Percentiles rank a stretch among this genome's conserved stretches.
Evolutionary conservation across 2,329 filamentous ascomycete species (phyloP).

Genomic region (Magnaporthales sp.): DNA sequence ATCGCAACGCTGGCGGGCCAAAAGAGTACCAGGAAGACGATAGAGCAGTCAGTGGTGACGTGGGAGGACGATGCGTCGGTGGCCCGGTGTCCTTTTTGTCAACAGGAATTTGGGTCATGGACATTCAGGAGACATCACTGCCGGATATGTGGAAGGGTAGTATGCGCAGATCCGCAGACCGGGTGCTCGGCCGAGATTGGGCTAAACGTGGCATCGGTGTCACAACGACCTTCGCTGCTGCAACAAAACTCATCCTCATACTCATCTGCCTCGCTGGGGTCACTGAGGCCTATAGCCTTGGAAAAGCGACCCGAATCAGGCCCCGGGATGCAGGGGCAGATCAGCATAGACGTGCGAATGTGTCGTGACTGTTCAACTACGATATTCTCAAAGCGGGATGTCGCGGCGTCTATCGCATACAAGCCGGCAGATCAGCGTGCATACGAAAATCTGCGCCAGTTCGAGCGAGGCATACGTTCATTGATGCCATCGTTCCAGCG

Average conservation of each 20-base stretch:
- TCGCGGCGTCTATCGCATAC: conserved; percentile 57
- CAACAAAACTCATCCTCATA: conserved; percentile 1
- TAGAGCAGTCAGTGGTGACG: conserved; percentile 87
- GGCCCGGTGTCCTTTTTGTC: conserved; percentile 79
- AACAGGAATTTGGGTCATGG: conserved; percentile 91
- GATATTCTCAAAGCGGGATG: conserved; percentile 63
- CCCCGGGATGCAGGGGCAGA: conserved; percentile 26
- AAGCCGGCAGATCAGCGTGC: conserved; percentile 69
- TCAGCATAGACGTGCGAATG: conserved; percentile 79
- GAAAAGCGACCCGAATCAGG: not conserved
- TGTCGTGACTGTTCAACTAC: conserved; percentile 75
- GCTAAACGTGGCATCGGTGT: conserved; percentile 54
- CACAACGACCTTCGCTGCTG: not conserved
- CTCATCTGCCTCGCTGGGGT: conserved; percentile 22
- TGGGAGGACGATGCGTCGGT: conserved; percentile 92
- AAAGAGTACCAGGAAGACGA: conserved; percentile 65
- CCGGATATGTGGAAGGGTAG: conserved; percentile 83
- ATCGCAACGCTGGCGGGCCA: conserved; percentile 55
- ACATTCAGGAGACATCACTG: conserved; percentile 92
- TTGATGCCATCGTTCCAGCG: conserved; percentile 80
- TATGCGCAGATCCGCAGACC: conserved; percentile 81
- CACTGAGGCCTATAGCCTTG: rapidly evolving
- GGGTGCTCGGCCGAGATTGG: conserved; percentile 78
- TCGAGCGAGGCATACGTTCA: conserved; percentile 76
- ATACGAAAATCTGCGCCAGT: conserved; percentile 77